These are phyloP conservation scores for Fusarium phyllophilum DNA, from an alignment of 2,329 filamentous ascomycete species.

Conservation along the genomic window DNA sequence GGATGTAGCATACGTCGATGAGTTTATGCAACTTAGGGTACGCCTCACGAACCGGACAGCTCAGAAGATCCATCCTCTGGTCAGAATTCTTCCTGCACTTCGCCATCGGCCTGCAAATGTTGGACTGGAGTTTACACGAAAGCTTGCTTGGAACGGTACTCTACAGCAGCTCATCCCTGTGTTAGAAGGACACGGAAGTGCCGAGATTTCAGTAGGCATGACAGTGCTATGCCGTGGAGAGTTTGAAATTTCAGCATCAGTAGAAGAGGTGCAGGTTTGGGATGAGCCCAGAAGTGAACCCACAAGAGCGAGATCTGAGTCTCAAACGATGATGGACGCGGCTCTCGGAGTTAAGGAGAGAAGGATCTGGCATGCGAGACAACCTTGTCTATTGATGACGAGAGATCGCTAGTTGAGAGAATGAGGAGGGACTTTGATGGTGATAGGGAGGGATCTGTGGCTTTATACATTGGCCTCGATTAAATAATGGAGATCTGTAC, in stretches of 20 bases:
- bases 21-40: slow-evolving; percentile 76
- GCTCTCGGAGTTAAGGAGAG: slow-evolving; percentile 68
- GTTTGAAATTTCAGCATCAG: slow-evolving; percentile 82
- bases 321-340: slow-evolving; percentile 67
- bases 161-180: slow-evolving; percentile 78
- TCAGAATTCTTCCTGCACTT: slow-evolving; percentile 81
- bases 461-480: slow-evolving; percentile 1
- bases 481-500: slow-evolving; percentile 20
- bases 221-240: slow-evolving; percentile 81
- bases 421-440: slow-evolving; percentile 17
- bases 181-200: slow-evolving; percentile 67
- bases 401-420: slow-evolving; percentile 52
- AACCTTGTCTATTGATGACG: slow-evolving; percentile 65
- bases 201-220: slow-evolving; percentile 73
- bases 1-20: slow-evolving; percentile 51
- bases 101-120: slow-evolving; percentile 76
- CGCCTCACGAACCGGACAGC: slow-evolving; percentile 78
- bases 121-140: slow-evolving; percentile 83
- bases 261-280: slow-evolving; percentile 80
- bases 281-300: slow-evolving; percentile 46
- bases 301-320: slow-evolving; percentile 60
- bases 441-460: not conserved
- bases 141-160: slow-evolving; percentile 85
- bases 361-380: slow-evolving; percentile 71
- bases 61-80: slow-evolving; percentile 73